phyloP scores from a whole-genome alignment of 257 asterid species.

The Solanum pinnatisectum region DNA sequence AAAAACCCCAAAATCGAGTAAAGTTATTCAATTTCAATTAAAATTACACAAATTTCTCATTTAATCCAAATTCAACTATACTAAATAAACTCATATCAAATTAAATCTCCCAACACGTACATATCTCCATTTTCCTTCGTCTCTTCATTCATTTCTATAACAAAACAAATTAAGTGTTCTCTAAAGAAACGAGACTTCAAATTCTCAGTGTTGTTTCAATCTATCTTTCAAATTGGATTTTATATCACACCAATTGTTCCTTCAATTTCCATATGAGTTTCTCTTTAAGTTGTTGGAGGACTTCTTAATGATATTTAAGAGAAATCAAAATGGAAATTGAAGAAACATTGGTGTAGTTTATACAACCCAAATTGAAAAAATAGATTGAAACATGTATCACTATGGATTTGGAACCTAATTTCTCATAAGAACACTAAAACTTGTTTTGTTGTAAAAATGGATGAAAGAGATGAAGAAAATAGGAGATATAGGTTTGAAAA shows the following conservation, averaged over 20 bases:
- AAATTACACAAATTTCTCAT: neutral
- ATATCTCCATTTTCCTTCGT: neutral
- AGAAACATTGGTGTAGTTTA: neutral
- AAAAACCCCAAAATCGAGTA: neutral
- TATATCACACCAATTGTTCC: neutral
- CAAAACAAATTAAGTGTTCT: neutral
- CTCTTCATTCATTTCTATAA: neutral
- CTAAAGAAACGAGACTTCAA: neutral
- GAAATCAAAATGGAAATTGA: neutral
- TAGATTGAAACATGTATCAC: neutral
- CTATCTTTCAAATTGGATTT: neutral
- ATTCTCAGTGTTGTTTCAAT: neutral
- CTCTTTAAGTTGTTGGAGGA: neutral
- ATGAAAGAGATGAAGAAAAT: neutral
- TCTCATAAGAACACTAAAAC: neutral
- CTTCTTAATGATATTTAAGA: neutral
- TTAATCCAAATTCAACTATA: neutral
- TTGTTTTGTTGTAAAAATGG: too few species aligned
- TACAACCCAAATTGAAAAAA: neutral
- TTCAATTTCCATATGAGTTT: neutral
- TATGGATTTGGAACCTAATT: neutral
- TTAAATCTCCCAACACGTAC: neutral
- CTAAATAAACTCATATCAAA: neutral
- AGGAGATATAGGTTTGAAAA: neutral
- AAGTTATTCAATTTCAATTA: too few species aligned